Evolutionary conservation across 2,329 filamentous ascomycete species (phyloP), one percentile per base, ranked within the genome.

Genomic region (Arthroderma sp.): DNA sequence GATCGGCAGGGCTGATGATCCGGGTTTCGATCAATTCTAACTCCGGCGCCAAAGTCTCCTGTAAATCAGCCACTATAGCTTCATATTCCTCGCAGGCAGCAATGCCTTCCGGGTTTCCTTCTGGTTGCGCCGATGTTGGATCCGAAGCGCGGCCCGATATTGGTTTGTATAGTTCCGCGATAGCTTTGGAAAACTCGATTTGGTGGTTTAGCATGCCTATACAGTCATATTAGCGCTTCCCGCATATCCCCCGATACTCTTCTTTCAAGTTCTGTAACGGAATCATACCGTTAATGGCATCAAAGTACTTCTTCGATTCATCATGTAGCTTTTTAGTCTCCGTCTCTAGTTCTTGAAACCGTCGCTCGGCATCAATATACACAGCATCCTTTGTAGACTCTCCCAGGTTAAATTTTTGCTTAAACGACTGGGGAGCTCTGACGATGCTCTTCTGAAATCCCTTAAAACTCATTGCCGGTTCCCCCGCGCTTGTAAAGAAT

Each of bases 311-410:
- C 65, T 88, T 84, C 46, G 86, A 94, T 67, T 96, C 89, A 70
- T 94, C 86, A 67, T 96, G 89, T 29, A 95, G 80, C 65, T 84
- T 89, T 74, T 95, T 96, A 32, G 91, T 96, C 70, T 98, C 88
- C 53, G 73, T 82, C 67, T 98, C 91, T 52, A 98, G 76, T 69
- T 98, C 91, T 52, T 86, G 74, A 62, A 96, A 98, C 40, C 91
- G 81, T 50, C 88, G 80, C 63, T 98, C 91, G 51, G 91, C 85
- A 65, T 98, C 91, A 51, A 85, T 80, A 65, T 95, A 98, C 58
- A 98, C 82, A 40, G 85, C 73, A 70, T 98, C 91, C 63, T 96
- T 94, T 55, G 87, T 93, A 62, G 89, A 77, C 56, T 96, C 91
- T 63, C 91, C 91, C 55, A 96, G 79, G 62, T 95, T 96, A 73